phyloP scores from a whole-genome alignment of 768 basidiomycete species.

The Strobilomyces echinocephalus region DNA sequence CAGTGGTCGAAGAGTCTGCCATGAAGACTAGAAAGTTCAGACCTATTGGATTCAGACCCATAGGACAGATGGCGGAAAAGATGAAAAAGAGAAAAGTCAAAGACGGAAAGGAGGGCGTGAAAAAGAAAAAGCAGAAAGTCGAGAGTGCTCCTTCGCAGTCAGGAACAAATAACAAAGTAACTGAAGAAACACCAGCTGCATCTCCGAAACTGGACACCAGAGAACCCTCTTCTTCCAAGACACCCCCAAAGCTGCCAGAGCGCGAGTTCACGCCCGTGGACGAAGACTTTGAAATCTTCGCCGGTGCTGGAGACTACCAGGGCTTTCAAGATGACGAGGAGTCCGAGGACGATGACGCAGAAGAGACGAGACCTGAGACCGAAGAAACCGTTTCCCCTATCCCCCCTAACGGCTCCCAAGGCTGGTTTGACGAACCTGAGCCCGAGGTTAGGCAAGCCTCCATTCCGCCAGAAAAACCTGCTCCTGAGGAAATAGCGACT shows the following conservation, averaged over 20 bases:
- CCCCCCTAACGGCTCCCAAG: constrained; percentile 14
- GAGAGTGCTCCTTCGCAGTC: constrained; percentile 26
- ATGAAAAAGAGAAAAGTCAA: constrained; percentile 42
- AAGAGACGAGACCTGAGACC: constrained; percentile 10
- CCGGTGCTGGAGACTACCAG: constrained; percentile 77
- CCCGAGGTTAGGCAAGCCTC: constrained; percentile 18
- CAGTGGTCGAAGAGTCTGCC: constrained; percentile 12
- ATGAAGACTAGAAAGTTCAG: constrained; percentile 44
- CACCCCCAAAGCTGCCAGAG: constrained; percentile 8
- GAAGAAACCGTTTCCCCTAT: constrained; percentile 8
- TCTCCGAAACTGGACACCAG: not conserved
- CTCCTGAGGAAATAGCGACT: constrained; percentile 3
- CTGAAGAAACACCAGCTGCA: not conserved
- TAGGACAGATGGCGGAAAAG: constrained; percentile 43
- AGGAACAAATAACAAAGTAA: not conserved
- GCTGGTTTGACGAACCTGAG: constrained; percentile 47
- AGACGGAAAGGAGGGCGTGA: constrained; percentile 35
- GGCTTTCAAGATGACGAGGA: constrained; percentile 59
- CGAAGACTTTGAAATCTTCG: constrained; percentile 86
- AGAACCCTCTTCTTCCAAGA: constrained; percentile 7
- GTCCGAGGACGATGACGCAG: constrained; percentile 30
- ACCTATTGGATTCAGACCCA: constrained; percentile 63
- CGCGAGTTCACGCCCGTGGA: constrained; percentile 26
- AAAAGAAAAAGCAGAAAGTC: constrained; percentile 58
- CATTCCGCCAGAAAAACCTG: constrained; percentile 7